Evolutionary conservation across 1,284 basidiomycete species (phyloP).

Genomic region (Grifola frondosa): DNA sequence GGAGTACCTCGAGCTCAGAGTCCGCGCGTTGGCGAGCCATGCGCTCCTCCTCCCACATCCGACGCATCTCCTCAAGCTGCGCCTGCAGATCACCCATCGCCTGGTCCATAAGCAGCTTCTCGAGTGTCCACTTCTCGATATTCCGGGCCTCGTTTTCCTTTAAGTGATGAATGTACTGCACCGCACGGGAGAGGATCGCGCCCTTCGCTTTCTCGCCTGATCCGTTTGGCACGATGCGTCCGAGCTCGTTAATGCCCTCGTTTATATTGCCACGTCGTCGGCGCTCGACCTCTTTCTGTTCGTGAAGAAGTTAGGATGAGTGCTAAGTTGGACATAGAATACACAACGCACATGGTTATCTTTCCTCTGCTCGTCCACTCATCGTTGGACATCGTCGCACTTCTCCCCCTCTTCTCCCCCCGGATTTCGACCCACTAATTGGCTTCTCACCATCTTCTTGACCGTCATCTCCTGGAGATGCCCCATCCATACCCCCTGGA

Average conservation of each 20-base stretch:
- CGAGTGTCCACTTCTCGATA: constrained; percentile 93
- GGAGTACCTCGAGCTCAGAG: constrained; percentile 54
- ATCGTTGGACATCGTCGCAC: constrained; percentile 46
- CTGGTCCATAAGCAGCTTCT: constrained; percentile 91
- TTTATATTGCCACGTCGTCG: constrained; percentile 93
- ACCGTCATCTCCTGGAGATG: constrained; percentile 1
- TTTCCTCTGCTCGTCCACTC: constrained; percentile 83
- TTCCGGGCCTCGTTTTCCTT: constrained; percentile 89
- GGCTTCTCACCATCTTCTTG: constrained; percentile 17
- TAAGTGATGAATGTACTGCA: constrained; percentile 86
- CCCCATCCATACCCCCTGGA: too few relatives aligned
- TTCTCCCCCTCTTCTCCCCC: constrained; percentile 36
- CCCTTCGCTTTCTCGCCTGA: constrained; percentile 89
- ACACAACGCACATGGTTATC: constrained; percentile 72
- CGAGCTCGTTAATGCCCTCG: constrained; percentile 91
- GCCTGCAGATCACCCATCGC: constrained; percentile 83
- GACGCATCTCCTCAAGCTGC: constrained; percentile 74
- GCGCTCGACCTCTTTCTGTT: constrained; percentile 95
- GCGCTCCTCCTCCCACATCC: constrained; percentile 73
- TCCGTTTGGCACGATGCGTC: constrained; percentile 84
- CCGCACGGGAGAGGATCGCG: constrained; percentile 81
- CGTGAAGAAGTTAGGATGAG: constrained; percentile 7
- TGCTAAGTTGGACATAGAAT: not conserved
- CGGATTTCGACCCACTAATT: constrained; percentile 5
- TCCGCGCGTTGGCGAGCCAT: constrained; percentile 55